Conservation (phyloP, 2,329 filamentous ascomycete species). For the Aspergillus sp. region DNA sequence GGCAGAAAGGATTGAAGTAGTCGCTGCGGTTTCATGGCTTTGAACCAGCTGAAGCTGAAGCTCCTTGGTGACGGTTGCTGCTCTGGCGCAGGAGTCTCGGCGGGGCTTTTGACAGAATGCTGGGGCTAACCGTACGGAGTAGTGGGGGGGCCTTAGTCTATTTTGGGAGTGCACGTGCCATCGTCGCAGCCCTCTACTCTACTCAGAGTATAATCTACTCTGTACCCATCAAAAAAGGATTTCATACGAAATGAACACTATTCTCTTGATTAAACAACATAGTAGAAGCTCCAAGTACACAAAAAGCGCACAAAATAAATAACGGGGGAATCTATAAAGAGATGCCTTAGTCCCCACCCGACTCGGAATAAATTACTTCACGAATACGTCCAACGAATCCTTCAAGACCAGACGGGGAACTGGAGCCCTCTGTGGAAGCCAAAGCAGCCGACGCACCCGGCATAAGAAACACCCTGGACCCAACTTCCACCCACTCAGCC, state of each 20-base stretch:
- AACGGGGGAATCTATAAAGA: not conserved
- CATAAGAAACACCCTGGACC: constrained; percentile 60
- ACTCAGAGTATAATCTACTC: not conserved
- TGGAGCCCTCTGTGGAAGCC: constrained; percentile 48
- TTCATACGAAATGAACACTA: not conserved
- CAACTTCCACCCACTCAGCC: constrained; percentile 58
- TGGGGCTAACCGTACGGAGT: not conserved
- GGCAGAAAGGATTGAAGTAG: not conserved
- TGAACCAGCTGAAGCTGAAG: not conserved
- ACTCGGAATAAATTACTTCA: constrained; percentile 48
- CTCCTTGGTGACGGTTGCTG: constrained; percentile 1
- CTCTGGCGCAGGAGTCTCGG: not conserved
- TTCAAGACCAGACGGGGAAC: constrained; percentile 54
- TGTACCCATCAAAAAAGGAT: not conserved
- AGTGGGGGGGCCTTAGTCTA: constrained; percentile 1
- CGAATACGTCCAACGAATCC: constrained; percentile 58
- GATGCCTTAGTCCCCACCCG: not conserved
- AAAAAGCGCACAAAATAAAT: not conserved
- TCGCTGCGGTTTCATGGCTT: not conserved
- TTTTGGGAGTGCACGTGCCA: constrained; percentile 2
- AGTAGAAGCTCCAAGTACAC: not conserved
- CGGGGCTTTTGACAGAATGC: not conserved
- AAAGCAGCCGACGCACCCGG: constrained; percentile 54
- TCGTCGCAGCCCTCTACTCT: not conserved
- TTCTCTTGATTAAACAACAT: not conserved